Evolutionary conservation across 495 filamentous ascomycete species (phyloP).

Genomic region (Trichoderma asperelloides): DNA sequence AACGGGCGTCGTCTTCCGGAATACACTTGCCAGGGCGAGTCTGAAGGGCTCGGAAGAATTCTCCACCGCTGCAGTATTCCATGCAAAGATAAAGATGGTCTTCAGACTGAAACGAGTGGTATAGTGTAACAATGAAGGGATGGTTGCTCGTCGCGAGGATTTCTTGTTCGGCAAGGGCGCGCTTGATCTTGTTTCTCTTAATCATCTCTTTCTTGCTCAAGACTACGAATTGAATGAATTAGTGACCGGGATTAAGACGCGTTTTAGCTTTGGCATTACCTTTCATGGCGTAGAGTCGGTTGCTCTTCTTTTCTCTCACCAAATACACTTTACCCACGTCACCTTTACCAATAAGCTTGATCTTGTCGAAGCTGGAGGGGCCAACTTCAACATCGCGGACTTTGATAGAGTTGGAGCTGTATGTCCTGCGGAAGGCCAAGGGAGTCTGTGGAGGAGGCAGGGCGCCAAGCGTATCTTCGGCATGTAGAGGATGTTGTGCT

Average conservation of each 20-base stretch:
- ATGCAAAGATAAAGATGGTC: constrained; percentile 98
- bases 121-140: constrained; percentile 96
- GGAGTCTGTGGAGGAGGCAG: constrained; percentile 43
- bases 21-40: constrained; percentile 95
- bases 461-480: constrained; percentile 31
- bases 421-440: constrained; percentile 81
- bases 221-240: constrained; percentile 42
- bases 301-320: constrained; percentile 94
- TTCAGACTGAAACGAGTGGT: constrained; percentile 98
- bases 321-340: constrained; percentile 98
- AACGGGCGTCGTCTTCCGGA: constrained; percentile 90
- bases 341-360: constrained; percentile 96
- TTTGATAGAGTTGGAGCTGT: constrained; percentile 98
- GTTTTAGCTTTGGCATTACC: constrained; percentile 39
- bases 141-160: constrained; percentile 98
- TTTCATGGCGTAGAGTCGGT: constrained; percentile 95
- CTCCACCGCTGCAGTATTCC: constrained; percentile 98
- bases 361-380: constrained; percentile 95
- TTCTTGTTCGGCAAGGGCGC: constrained; percentile 93
- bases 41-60: constrained; percentile 96
- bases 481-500: constrained; percentile 14
- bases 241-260: not conserved
- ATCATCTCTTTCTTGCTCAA: constrained; percentile 99
- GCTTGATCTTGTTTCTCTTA: constrained; percentile 99
- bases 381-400: constrained; percentile 94